These are phyloP conservation scores for Fusarium gaditjirri DNA, from an alignment of 2,329 filamentous ascomycete species.

Conservation along the genomic window DNA sequence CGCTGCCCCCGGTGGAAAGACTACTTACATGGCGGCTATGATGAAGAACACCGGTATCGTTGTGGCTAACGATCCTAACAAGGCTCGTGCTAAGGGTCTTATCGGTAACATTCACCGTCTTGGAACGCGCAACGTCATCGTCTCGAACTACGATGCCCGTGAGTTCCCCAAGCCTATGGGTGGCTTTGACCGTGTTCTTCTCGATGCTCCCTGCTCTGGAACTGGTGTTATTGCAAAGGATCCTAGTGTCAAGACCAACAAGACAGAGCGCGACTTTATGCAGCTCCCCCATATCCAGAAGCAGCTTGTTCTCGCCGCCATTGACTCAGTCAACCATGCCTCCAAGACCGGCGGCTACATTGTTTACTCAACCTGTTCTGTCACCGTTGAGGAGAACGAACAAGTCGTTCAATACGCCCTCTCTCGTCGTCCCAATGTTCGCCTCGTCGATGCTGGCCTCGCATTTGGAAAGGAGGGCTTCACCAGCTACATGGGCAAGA, in stretches of 20 bases:
- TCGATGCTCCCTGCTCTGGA: slow-evolving; percentile 95
- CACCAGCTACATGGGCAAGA: slow-evolving; percentile 89
- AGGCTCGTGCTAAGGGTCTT: slow-evolving; percentile 91
- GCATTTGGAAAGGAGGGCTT: slow-evolving; percentile 94
- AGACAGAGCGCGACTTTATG: slow-evolving; percentile 95
- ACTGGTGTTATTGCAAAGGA: slow-evolving; percentile 99
- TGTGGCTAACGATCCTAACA: slow-evolving; percentile 97
- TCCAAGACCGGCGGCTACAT: slow-evolving; percentile 95
- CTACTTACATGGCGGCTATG: slow-evolving; percentile 92
- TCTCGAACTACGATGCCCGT: slow-evolving; percentile 94
- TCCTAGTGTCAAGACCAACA: slow-evolving; percentile 96
- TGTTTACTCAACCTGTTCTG: slow-evolving; percentile 96
- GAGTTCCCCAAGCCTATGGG: slow-evolving; percentile 96
- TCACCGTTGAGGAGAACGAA: slow-evolving; percentile 91
- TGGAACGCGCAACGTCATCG: slow-evolving; percentile 91
- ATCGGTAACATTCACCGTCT: slow-evolving; percentile 98
- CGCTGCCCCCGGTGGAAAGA: slow-evolving; percentile 94
- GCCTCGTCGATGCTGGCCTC: slow-evolving; percentile 89
- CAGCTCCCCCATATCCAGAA: slow-evolving; percentile 94
- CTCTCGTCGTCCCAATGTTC: slow-evolving; percentile 90
- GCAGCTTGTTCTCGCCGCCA: slow-evolving; percentile 89
- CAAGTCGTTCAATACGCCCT: slow-evolving; percentile 94
- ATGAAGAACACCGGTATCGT: slow-evolving; percentile 97
- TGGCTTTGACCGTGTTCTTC: slow-evolving; percentile 92
- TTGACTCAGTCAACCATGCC: slow-evolving; percentile 91